Evolutionary conservation across 2,329 filamentous ascomycete genomes (phyloP).

Genomic region (Tolypocladium inflatum): DNA sequence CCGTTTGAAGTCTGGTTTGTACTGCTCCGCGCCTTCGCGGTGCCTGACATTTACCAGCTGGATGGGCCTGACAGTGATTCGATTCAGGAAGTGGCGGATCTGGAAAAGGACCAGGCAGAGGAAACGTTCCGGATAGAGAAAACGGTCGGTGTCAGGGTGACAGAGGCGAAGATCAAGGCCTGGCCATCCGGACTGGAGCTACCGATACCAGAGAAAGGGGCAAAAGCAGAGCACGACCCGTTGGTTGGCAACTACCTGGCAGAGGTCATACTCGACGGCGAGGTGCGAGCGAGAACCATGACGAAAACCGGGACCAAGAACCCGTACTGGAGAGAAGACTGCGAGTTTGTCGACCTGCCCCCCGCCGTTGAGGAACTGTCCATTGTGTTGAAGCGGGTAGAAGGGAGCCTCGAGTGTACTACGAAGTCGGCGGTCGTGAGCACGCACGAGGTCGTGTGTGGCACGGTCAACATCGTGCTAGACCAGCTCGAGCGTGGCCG

Average conservation of each 20-base stretch:
- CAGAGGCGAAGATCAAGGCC: slow-evolving; percentile 51
- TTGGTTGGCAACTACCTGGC: slow-evolving; percentile 63
- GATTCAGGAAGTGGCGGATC: slow-evolving; percentile 29
- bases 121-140: slow-evolving; percentile 55
- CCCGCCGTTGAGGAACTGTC: slow-evolving; percentile 59
- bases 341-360: slow-evolving; percentile 67
- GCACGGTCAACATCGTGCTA: slow-evolving; percentile 72
- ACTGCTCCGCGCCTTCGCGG: slow-evolving; percentile 78
- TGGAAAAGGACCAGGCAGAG: slow-evolving; percentile 29
- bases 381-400: slow-evolving; percentile 60
- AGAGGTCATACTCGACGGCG: slow-evolving; percentile 71
- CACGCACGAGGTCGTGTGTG: slow-evolving; percentile 45
- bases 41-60: slow-evolving; percentile 78
- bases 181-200: slow-evolving; percentile 14
- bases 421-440: slow-evolving; percentile 16
- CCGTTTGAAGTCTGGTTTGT: slow-evolving; percentile 99
- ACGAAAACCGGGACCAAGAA: slow-evolving; percentile 61
- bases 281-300: slow-evolving; percentile 66
- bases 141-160: slow-evolving; percentile 46
- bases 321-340: slow-evolving; percentile 77
- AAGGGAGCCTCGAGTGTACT: slow-evolving; percentile 36
- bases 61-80: slow-evolving; percentile 33
- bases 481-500: slow-evolving; percentile 69
- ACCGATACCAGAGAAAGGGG: slow-evolving; percentile 10
- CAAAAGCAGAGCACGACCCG: slow-evolving; percentile 27